Conservation (phyloP, 768 basidiomycete genomes). For the Tulasnella sp. region DNA sequence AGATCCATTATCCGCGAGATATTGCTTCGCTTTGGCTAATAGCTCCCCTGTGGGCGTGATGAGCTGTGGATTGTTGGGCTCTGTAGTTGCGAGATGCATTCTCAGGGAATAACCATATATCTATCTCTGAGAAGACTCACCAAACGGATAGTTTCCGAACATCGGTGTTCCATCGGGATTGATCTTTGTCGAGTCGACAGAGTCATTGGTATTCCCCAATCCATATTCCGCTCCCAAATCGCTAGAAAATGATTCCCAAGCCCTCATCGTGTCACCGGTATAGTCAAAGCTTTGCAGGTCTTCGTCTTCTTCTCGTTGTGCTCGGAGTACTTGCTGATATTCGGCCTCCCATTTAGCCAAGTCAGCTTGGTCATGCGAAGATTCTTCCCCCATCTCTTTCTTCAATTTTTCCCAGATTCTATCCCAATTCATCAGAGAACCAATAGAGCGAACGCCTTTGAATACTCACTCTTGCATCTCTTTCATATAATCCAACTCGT, state of each 20-base stretch:
- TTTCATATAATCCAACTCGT: conserved; percentile 35
- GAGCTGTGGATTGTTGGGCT: conserved; percentile 58
- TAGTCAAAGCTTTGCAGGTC: conserved; percentile 36
- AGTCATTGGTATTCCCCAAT: conserved; percentile 15
- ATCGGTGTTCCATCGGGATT: conserved; percentile 65
- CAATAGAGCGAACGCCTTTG: conserved; percentile 39
- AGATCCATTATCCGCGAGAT: conserved; percentile 70
- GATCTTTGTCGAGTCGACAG: conserved; percentile 24
- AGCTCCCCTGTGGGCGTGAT: conserved; percentile 30
- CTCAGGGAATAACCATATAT: background rate
- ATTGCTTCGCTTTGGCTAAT: conserved; percentile 57
- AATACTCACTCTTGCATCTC: conserved; percentile 40
- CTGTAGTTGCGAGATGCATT: conserved; percentile 27
- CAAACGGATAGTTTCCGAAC: conserved; percentile 61
- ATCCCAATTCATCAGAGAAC: background rate
- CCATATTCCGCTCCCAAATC: conserved; percentile 40
- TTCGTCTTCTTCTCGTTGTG: conserved; percentile 47
- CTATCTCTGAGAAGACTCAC: conserved; percentile 35
- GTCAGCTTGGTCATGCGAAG: conserved; percentile 34
- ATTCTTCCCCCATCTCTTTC: no score
- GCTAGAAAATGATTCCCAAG: no score
- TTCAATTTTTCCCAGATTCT: conserved; percentile 16
- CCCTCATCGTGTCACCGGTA: conserved; percentile 44
- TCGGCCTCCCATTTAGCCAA: conserved; percentile 73
- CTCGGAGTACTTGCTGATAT: conserved; percentile 63